A percentile compares a stretch with the other conserved stretches of the same genome.
Conservation (phyloP, 768 basidiomycete species). For the Psilocybe sp. region DNA sequence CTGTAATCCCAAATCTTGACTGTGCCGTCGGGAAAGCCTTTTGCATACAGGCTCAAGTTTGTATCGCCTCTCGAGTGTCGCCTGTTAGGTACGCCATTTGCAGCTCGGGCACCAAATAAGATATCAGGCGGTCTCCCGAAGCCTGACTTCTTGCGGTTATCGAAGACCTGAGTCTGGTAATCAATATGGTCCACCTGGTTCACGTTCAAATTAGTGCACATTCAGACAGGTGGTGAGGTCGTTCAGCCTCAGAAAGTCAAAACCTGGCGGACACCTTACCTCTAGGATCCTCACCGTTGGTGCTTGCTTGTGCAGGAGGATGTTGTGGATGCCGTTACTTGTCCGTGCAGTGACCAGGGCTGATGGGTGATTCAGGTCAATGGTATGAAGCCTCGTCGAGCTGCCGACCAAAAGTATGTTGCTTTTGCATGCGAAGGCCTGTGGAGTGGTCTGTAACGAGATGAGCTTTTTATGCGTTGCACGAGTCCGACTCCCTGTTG, state of each 20-base stretch:
- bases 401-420: slow-evolving; percentile 33
- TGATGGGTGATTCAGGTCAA: slow-evolving; percentile 35
- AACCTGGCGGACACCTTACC: slow-evolving; percentile 28
- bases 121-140: slow-evolving; percentile 39
- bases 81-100: slow-evolving; percentile 15
- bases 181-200: slow-evolving; percentile 47
- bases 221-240: not conserved
- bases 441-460: slow-evolving; percentile 21
- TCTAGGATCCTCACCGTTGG: slow-evolving; percentile 44
- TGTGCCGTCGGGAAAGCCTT: slow-evolving; percentile 41
- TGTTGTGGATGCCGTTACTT: slow-evolving; percentile 39
- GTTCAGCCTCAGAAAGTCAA: too few species aligned
- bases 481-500: slow-evolving; percentile 6
- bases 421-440: slow-evolving; percentile 37
- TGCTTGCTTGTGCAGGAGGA: slow-evolving; percentile 44
- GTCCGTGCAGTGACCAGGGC: slow-evolving; percentile 26
- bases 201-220: slow-evolving; percentile 15
- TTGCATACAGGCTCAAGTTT: slow-evolving; percentile 39
- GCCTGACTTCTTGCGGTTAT: slow-evolving; percentile 34
- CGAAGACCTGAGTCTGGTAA: slow-evolving; percentile 47
- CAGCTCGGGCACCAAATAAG: slow-evolving; percentile 39
- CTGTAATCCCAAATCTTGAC: slow-evolving; percentile 51
- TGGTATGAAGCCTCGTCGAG: slow-evolving; percentile 29
- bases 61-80: slow-evolving; percentile 38
- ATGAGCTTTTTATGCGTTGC: slow-evolving; percentile 17